Evolutionary conservation across 805 yeast genomes (phyloP).

Genomic region (Candida germanica): DNA sequence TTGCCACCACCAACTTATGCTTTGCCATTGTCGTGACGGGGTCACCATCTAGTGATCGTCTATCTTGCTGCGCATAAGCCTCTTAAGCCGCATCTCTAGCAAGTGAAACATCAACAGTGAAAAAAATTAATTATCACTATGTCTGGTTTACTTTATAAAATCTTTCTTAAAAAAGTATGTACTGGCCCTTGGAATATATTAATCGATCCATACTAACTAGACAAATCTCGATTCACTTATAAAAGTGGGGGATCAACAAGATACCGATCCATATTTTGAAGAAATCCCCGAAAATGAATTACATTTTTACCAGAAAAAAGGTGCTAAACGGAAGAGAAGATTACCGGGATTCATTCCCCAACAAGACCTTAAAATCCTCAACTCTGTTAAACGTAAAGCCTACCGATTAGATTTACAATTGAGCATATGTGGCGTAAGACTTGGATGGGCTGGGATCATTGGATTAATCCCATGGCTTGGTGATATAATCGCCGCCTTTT

Average conservation of each 20-base stretch:
- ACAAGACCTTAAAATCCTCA: conserved; percentile 31
- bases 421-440: conserved; percentile 36
- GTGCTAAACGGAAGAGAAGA: conserved; percentile 37
- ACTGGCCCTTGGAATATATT: background rate
- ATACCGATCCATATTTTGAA: conserved; percentile 40
- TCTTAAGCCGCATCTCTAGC: conserved; percentile 7
- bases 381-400: conserved; percentile 35
- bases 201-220: conserved; percentile 10
- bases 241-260: conserved; percentile 22
- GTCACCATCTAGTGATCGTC: no score
- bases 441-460: conserved; percentile 43
- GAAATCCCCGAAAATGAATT: conserved; percentile 38
- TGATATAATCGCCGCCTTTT: conserved; percentile 25
- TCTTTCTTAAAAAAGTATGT: conserved; percentile 38
- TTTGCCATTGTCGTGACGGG: no score
- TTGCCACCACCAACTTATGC: no score
- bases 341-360: conserved; percentile 34
- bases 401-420: conserved; percentile 39
- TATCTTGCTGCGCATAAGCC: no score
- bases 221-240: conserved; percentile 20
- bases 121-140: conserved; percentile 6
- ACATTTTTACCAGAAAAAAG: conserved; percentile 40
- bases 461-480: conserved; percentile 44
- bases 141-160: conserved; percentile 25
- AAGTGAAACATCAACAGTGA: no score